Base-by-base conservation (phyloP, 768 basidiomycete genomes). In the Strobilomyces dryophilus region DNA sequence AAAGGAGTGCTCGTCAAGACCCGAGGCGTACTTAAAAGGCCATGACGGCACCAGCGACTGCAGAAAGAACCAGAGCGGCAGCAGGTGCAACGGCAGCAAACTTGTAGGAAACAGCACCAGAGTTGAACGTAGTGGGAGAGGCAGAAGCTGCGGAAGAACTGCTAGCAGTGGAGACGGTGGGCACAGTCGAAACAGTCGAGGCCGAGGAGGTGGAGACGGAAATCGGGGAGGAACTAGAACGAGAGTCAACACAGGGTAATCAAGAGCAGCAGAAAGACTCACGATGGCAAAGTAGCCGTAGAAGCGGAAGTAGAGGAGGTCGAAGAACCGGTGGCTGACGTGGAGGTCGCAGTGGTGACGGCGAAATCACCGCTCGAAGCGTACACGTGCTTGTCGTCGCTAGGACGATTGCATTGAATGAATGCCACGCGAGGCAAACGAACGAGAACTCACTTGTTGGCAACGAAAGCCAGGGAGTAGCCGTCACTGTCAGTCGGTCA, bases 391-490 rank as follows among this genome's bases (percentile, higher is more conserved):
- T 72, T 17, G 59, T 80, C 69, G 62, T 86, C 67, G 40, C 72
- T 75, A 45, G 1, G n/a, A 5, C 1, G 31, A 56, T 15, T 2
- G 0, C 26, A 8, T 29, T 4, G 21, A 4, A 24, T 51, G 34
- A 56, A 20, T 14, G n/a, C 9, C 21, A 35, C 8, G 6, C 7
- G 9, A 18, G 14, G 4, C n/a, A 41, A 49, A 53, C 0, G 29
- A 29, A 29, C 27, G 2, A 15, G 36, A 43, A 49, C 66, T 37
- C 55, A 76, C 75, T 72, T 73, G 37, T 72, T 56, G 50, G 77
- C 70, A 8, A 82, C 71, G 1, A 79, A 75, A 51, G 75, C 45
- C 0, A 86, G 24, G 7, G 73, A 74, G 62, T 87, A 87, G 8
- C 72, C 74, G 44, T 45, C 65, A 8, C 82, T 84, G 41, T 29